phyloP scores from a whole-genome alignment of 768 basidiomycete genomes.

The Cubamyces lactineus region DNA sequence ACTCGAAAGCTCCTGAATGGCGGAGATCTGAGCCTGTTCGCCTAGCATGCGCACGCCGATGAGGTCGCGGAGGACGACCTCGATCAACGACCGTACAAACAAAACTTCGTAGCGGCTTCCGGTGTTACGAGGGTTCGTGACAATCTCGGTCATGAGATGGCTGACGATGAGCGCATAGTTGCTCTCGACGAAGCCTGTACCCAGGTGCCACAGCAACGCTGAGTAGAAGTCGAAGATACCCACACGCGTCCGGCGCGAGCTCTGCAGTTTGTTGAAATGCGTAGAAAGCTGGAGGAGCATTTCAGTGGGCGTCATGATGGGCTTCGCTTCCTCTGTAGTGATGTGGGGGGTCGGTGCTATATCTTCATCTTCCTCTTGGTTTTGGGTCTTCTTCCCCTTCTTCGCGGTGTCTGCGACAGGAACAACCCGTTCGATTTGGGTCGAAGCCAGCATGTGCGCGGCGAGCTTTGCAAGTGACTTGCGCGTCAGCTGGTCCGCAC shows the following conservation, averaged over 20 bases:
- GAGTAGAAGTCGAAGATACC: constrained; percentile 91
- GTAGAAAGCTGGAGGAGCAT: constrained; percentile 83
- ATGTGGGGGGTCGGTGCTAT: constrained; percentile 54
- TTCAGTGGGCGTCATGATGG: constrained; percentile 71
- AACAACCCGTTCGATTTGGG: constrained; percentile 68
- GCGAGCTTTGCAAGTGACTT: constrained; percentile 77
- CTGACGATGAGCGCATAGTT: constrained; percentile 80
- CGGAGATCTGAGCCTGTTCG: constrained; percentile 91
- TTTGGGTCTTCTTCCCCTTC: constrained; percentile 59
- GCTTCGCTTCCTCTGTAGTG: constrained; percentile 55
- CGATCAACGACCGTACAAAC: constrained; percentile 70
- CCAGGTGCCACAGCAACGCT: constrained; percentile 74
- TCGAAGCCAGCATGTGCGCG: constrained; percentile 82
- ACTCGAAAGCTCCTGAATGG: constrained; percentile 83
- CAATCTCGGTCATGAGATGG: constrained; percentile 81
- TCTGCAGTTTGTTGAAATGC: constrained; percentile 76
- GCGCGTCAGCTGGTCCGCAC: constrained; percentile 82
- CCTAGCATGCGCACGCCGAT: constrained; percentile 88
- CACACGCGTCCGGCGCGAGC: constrained; percentile 72
- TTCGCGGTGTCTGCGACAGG: constrained; percentile 50
- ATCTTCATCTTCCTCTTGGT: constrained; percentile 52
- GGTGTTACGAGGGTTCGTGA: constrained; percentile 58
- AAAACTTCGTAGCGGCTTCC: constrained; percentile 74
- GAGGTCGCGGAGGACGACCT: constrained; percentile 79
- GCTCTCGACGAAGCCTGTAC: constrained; percentile 74